Percentiles rank a stretch among this genome's conserved stretches.
Evolutionary conservation across 1,139 yeast genomes (phyloP).

Genomic region (Kodamaea ohmeri): DNA sequence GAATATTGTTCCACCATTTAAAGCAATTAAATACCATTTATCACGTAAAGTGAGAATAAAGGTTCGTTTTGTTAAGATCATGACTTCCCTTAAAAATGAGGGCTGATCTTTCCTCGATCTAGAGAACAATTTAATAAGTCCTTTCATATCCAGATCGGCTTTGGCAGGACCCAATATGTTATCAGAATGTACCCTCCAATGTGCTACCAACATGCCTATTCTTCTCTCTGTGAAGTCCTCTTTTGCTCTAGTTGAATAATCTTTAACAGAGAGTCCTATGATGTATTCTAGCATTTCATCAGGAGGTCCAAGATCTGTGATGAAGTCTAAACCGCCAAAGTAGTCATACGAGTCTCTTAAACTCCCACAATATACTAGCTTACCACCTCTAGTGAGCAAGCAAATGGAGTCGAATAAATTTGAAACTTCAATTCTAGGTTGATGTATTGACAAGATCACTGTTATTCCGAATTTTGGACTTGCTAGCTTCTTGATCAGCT

Average conservation of each 20-base stretch:
- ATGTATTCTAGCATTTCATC: conserved; percentile 16
- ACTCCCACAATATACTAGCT: conserved; percentile 22
- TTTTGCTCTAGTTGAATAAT: conserved; percentile 18
- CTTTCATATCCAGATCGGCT: conserved; percentile 10
- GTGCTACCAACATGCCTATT: conserved; percentile 18
- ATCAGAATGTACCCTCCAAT: conserved; percentile 16
- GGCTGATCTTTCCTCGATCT: conserved; percentile 15
- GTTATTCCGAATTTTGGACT: conserved; percentile 25
- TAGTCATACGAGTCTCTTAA: conserved; percentile 18
- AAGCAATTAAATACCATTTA: conserved; percentile 17
- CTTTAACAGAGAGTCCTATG: conserved; percentile 24
- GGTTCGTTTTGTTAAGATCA: conserved; percentile 20
- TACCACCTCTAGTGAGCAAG: conserved; percentile 24
- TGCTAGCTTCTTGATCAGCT: conserved; percentile 20
- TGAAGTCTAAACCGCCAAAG: conserved; percentile 15
- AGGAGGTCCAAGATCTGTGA: background rate
- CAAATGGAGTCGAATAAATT: conserved; percentile 23
- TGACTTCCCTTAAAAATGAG: conserved; percentile 19
- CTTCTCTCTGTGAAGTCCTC: conserved; percentile 17
- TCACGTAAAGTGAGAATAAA: conserved; percentile 20
- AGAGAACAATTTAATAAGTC: conserved; percentile 14
- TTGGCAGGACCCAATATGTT: background rate
- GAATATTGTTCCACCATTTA: conserved; percentile 20
- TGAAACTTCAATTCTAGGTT: conserved; percentile 24
- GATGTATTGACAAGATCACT: conserved; percentile 24